Base-by-base conservation (phyloP, 2,329 filamentous ascomycete species). In the Fusarium napiforme region DNA sequence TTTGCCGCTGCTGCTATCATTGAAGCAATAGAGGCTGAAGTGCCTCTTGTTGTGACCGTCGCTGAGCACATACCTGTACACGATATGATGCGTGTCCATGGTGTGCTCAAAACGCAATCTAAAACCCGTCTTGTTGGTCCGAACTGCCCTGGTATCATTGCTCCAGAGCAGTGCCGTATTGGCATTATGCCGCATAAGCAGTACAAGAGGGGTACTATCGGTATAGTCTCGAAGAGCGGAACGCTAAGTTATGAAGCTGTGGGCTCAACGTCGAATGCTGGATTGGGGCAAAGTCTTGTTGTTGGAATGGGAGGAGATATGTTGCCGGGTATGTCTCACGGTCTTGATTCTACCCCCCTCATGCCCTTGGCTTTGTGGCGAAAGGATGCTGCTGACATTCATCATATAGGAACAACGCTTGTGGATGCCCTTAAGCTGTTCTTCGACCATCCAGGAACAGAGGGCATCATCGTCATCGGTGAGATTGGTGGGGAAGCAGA, bases 241-340 rank as follows among this genome's bases (percentile, higher is more conserved):
- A 96, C 93, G 1, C 83, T 96, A 39, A 94, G 92, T 68, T 95
- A 95, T 75, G 93, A 95, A 81, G 90, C 93, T 4, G 93, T 95
- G 2, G 93, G 91, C 0, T 91, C 92, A 3, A 90, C 93, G 26
- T 93, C 92, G 14, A 86, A 90, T 69, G 91, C 89, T 19, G 93
- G 93, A 0, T 83, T 95, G 2, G 93, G 93, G 0, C 93, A 95
- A 80, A 94, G 92, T 76, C 83, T 95, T 9, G 93, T 92, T 49
- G 91, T 95, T 55, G 93, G 92, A 19, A 92, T 95, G 85, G 93
- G 93, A 4, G 93, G 93, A 4, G 93, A 95, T 78, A 87, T 93
- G 40, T 83, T 94, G 64, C 91, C 92, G 1, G 92, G 92, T 82
- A 70, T 2, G 18, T 16, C 7, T 18, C n/a, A 11, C 5, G 32